These are phyloP conservation scores for Inonotus hispidus DNA, from an alignment of 1,284 basidiomycete genomes.

Conservation along the genomic window DNA sequence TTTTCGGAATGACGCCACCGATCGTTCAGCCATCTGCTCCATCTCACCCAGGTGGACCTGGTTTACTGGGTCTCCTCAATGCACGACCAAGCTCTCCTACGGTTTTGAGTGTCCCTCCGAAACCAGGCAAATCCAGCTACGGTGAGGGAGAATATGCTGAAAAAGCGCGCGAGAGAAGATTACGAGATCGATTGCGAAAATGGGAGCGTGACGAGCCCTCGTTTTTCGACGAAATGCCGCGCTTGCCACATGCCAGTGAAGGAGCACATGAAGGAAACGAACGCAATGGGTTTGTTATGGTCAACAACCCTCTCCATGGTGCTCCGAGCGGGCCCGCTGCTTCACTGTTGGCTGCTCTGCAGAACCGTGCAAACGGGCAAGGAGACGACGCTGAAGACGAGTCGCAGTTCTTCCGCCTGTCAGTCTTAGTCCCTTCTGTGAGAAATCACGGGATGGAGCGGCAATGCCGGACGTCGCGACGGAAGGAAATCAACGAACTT, in stretches of 20 bases:
- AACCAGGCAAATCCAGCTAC: constrained; percentile 43
- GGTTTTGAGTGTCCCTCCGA: constrained; percentile 19
- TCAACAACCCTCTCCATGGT: constrained; percentile 23
- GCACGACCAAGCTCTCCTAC: constrained; percentile 10
- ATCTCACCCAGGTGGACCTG: constrained; percentile 25
- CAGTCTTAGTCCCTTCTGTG: constrained; percentile 61
- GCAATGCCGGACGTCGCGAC: constrained; percentile 50
- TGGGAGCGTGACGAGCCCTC: constrained; percentile 61
- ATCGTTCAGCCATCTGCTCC: constrained; percentile 42
- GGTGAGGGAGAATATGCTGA: constrained; percentile 60
- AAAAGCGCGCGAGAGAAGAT: constrained; percentile 59
- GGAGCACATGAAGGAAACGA: constrained; percentile 28
- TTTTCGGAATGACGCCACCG: constrained; percentile 79
- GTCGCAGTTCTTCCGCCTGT: constrained; percentile 61
- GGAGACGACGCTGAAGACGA: constrained; percentile 22
- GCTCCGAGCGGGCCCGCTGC: constrained; percentile 22
- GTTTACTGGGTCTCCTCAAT: constrained; percentile 35
- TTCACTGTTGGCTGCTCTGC: constrained; percentile 20
- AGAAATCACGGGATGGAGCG: constrained; percentile 56
- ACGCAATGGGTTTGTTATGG: constrained; percentile 10
- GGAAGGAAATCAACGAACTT: constrained; percentile 73
- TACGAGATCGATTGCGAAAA: constrained; percentile 58
- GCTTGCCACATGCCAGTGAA: constrained; percentile 37
- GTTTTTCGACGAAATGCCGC: constrained; percentile 57
- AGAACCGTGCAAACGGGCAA: not conserved